Evolutionary conservation across 257 asterid genomes (phyloP), one percentile per base, ranked within the genome.

Genomic region (Nicotiana otophora): DNA sequence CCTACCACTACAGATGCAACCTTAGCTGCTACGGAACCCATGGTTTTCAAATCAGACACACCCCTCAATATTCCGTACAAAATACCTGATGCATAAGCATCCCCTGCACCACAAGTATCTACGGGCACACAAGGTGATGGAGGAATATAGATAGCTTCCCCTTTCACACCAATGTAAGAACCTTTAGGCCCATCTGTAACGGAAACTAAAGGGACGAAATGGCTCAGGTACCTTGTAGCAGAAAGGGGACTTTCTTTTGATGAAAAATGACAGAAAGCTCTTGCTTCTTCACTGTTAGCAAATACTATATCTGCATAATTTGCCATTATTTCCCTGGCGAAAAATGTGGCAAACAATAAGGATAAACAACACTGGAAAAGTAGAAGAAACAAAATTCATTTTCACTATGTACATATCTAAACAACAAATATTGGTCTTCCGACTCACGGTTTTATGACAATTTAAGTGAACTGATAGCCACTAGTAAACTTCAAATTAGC

Each of bases 21-120:
- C 87, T 94, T 94, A 42, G 99, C 92, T 33, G 98, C 99, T 84
- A 94, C 84, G 16, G 90, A 53, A 83, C 99, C 99, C 90, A 96
- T 86, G 65, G 87, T 95, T 88, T 87, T 94, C 85, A 92, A 79
- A 88, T 94, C 97, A 34, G 98, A 88, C 30, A 85, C 89, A 1
- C 97, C 97, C 10, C 87, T 88, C 46, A 91, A 85, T 51, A 96
- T 53, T 66, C 98, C 95, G 75, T 96, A 96, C 82, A 96, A 88
- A 66, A 96, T 86, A 78, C 99, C 99, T 11, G 99, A 92, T 65
- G 99, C 99, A 82, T 96, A 96, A 51, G 98, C 99, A 89, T 96
- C 99, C 68, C 99, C 99, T 39, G 99, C 99, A 55, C 99, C 99
- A 87, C 99, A 96, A 54, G 98, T 96, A 82, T 96, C 99, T 30